Percentiles rank a stretch among this genome's conserved stretches.
Conservation (phyloP, 192 early-diverging fungal genomes). For the Podila verticillata region DNA sequence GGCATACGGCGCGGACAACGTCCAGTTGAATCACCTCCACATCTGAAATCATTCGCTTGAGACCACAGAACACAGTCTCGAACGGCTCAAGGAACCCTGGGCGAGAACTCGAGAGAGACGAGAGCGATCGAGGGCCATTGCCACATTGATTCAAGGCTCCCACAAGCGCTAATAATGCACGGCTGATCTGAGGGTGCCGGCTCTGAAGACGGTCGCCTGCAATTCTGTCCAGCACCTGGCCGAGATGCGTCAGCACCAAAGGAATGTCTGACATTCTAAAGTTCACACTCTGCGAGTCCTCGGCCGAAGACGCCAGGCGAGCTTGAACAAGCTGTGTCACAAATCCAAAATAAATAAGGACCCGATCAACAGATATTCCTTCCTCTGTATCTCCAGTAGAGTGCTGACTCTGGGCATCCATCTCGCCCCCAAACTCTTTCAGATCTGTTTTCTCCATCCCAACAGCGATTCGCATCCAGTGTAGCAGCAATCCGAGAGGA, state of each 20-base stretch:
- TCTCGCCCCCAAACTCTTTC: slow-evolving; percentile 2
- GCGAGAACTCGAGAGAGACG: background rate
- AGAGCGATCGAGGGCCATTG: background rate
- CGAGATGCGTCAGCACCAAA: slow-evolving; percentile 19
- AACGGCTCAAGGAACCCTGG: slow-evolving; percentile 6
- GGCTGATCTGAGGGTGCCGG: slow-evolving; percentile 21
- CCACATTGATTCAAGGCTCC: slow-evolving; percentile 36
- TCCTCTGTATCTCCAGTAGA: background rate
- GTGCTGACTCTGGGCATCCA: background rate
- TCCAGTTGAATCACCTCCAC: slow-evolving; percentile 35
- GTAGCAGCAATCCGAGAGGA: slow-evolving; percentile 22
- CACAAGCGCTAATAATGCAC: slow-evolving; percentile 16
- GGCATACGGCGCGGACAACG: slow-evolving; percentile 19
- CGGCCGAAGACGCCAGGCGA: slow-evolving; percentile 29
- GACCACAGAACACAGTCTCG: slow-evolving; percentile 16
- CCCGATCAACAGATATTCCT: background rate
- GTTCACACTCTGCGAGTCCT: slow-evolving; percentile 44
- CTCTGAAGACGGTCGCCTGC: slow-evolving; percentile 11
- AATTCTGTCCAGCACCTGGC: slow-evolving; percentile 32
- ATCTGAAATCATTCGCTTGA: slow-evolving; percentile 21
- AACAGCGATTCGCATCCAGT: slow-evolving; percentile 46
- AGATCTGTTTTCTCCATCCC: slow-evolving; percentile 31
- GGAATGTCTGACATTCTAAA: slow-evolving; percentile 27
- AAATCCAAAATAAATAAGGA: slow-evolving; percentile 32
- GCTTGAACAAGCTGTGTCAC: slow-evolving; percentile 25